Conservation (phyloP, 2,329 filamentous ascomycete genomes). For the Chaetomiaceae sp. region DNA sequence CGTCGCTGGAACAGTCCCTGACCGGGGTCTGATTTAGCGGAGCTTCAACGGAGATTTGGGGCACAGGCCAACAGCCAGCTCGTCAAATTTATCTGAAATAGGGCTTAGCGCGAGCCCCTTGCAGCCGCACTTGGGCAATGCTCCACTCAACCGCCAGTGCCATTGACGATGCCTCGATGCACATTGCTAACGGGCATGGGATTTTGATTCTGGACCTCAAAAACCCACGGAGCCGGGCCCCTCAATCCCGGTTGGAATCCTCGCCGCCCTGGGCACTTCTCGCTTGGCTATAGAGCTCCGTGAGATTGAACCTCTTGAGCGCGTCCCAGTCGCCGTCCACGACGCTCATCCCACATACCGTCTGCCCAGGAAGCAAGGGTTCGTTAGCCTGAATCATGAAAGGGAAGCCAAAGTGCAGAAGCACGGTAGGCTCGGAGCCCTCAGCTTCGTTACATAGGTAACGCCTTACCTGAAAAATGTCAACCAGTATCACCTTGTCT, state of each 20-base stretch:
- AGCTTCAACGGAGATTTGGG: neutral
- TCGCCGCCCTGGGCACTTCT: constrained; percentile 1
- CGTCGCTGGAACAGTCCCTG: too few species aligned
- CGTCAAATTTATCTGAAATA: constrained; percentile 27
- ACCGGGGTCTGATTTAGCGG: too few species aligned
- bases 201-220: too few species aligned
- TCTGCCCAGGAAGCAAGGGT: constrained; percentile 30
- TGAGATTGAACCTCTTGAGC: constrained; percentile 71
- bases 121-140: constrained; percentile 6
- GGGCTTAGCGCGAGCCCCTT: constrained; percentile 22
- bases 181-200: too few species aligned
- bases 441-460: too few species aligned
- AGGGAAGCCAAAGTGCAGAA: constrained; percentile 10
- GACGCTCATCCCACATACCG: constrained; percentile 71
- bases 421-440: neutral
- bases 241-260: neutral
- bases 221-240: too few species aligned
- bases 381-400: too few species aligned
- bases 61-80: constrained; percentile 8
- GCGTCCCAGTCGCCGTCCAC: constrained; percentile 67
- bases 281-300: constrained; percentile 57
- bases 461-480: constrained; percentile 73
- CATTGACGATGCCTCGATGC: too few species aligned
- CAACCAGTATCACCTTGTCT: constrained; percentile 72
- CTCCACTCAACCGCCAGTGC: too few species aligned